phyloP scores from a whole-genome alignment of 331 rosid genomes.

The Telfairia occidentalis region DNA sequence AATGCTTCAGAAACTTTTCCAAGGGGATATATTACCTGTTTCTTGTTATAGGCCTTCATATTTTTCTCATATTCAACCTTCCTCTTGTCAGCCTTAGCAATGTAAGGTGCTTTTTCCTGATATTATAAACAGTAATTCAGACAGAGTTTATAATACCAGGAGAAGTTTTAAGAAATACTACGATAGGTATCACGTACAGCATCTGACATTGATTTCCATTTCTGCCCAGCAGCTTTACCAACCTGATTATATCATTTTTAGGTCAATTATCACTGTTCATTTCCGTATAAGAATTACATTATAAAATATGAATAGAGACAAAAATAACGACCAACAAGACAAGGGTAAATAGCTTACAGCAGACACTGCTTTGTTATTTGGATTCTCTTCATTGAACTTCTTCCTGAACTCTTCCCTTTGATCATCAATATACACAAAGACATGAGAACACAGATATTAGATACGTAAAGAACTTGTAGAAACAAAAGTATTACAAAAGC shows the following conservation, averaged over 20 bases:
- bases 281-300: background rate
- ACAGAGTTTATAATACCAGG: background rate
- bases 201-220: slow-evolving; percentile 67
- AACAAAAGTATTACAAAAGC: background rate
- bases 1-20: background rate
- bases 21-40: slow-evolving; percentile 27
- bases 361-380: slow-evolving; percentile 72
- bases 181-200: slow-evolving; percentile 31
- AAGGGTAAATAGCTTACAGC: slow-evolving; percentile 36
- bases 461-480: background rate
- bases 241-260: slow-evolving; percentile 27
- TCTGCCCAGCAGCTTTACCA: slow-evolving; percentile 87
- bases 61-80: slow-evolving; percentile 67
- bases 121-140: background rate
- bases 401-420: slow-evolving; percentile 83
- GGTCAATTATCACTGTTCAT: background rate
- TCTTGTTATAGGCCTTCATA: slow-evolving; percentile 71
- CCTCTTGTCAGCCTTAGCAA: slow-evolving; percentile 61
- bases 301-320: background rate
- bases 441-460: background rate
- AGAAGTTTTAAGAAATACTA: background rate
- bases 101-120: slow-evolving; percentile 77
- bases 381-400: slow-evolving; percentile 71
- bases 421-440: background rate
- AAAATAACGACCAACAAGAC: too few relatives aligned